These are phyloP conservation scores for Sisymbrium altissimum DNA, from an alignment of 345 rosid species.

Conservation along the genomic window DNA sequence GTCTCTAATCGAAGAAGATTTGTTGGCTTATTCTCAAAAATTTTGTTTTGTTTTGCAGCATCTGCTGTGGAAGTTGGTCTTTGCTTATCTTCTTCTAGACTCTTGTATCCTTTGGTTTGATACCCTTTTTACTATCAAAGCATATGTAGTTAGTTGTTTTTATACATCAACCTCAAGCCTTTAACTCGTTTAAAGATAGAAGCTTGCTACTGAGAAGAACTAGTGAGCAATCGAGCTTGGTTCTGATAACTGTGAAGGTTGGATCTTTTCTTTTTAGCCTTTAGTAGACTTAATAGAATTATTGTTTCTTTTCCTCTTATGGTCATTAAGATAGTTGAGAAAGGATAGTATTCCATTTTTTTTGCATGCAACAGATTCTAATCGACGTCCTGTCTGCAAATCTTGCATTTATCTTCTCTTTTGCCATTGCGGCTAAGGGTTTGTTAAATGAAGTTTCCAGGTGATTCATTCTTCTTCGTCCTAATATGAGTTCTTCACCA, in stretches of 20 bases:
- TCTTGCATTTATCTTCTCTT: conserved; percentile 45
- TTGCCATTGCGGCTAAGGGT: conserved; percentile 44
- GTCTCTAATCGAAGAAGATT: no score
- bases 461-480: conserved; percentile 43
- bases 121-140: neutral
- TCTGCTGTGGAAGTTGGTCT: conserved; percentile 61
- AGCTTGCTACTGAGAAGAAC: conserved; percentile 45
- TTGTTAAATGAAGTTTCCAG: conserved; percentile 45
- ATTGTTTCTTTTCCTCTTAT: neutral
- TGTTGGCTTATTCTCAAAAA: no score
- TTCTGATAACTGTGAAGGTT: conserved; percentile 22
- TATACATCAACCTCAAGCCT: conserved; percentile 30
- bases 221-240: conserved; percentile 36
- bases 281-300: neutral
- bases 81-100: conserved; percentile 63
- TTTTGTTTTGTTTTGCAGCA: no score
- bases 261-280: neutral
- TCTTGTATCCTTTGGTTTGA: conserved; percentile 61
- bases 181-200: conserved; percentile 46
- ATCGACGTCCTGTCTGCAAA: conserved; percentile 56
- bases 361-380: conserved; percentile 43
- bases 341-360: neutral
- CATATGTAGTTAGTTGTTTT: neutral
- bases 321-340: neutral
- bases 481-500: neutral